Conservation (phyloP, 1,284 basidiomycete species). For the Meira nashicola region DNA sequence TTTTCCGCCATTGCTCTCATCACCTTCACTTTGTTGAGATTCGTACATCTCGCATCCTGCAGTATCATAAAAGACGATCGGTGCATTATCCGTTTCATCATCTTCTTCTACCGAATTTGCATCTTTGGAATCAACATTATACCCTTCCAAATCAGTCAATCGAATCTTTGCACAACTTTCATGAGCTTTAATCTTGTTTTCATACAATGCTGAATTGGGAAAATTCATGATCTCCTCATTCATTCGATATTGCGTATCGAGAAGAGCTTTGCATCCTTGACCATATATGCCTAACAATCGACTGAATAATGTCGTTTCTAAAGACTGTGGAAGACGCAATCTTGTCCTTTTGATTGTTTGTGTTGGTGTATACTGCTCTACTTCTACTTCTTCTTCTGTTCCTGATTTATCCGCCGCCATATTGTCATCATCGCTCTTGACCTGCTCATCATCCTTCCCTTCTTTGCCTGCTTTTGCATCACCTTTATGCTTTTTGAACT, state of each 20-base stretch:
- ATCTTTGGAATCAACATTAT: constrained; percentile 56
- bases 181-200: constrained; percentile 67
- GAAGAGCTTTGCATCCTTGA: constrained; percentile 72
- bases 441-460: constrained; percentile 13
- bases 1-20: constrained; percentile 12
- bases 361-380: neutral
- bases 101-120: constrained; percentile 54
- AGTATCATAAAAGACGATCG: constrained; percentile 86
- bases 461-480: constrained; percentile 15
- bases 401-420: neutral
- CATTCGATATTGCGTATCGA: constrained; percentile 68
- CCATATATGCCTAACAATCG: constrained; percentile 84
- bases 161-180: constrained; percentile 57
- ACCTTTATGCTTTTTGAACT: constrained; percentile 22
- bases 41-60: constrained; percentile 37
- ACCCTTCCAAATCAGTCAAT: constrained; percentile 62
- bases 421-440: constrained; percentile 6
- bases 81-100: constrained; percentile 65
- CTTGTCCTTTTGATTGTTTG: constrained; percentile 1
- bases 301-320: constrained; percentile 87
- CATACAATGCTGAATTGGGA: constrained; percentile 78
- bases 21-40: constrained; percentile 9
- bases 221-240: constrained; percentile 78
- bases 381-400: neutral
- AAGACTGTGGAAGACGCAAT: constrained; percentile 65